Percentiles rank a stretch among this genome's conserved stretches.
Conservation (phyloP, 163 green algal genomes). For the Volvox carteri region DNA sequence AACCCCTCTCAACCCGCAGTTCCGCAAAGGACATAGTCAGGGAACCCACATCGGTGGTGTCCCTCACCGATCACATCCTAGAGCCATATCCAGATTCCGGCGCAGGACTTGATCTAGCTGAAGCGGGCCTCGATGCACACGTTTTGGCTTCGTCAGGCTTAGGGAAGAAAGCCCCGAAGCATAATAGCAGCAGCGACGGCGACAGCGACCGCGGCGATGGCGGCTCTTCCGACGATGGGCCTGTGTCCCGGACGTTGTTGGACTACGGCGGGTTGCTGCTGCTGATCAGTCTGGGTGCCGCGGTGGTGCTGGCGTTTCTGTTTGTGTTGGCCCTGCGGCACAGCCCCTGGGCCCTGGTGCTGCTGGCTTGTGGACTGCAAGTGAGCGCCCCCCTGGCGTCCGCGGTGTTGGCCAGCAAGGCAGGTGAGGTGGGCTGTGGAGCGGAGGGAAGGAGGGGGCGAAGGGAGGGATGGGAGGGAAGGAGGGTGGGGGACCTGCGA, state of each 20-base stretch:
- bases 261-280: conserved; percentile 22
- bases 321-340: conserved; percentile 25
- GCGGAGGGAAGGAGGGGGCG: not conserved
- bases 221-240: conserved; percentile 1
- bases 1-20: too few relatives aligned
- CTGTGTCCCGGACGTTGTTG: conserved; percentile 6
- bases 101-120: too few relatives aligned
- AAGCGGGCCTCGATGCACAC: too few relatives aligned
- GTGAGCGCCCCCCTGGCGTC: conserved; percentile 21
- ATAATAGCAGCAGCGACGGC: too few relatives aligned
- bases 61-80: too few relatives aligned
- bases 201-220: too few relatives aligned
- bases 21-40: too few relatives aligned
- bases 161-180: too few relatives aligned
- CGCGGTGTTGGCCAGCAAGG: not conserved
- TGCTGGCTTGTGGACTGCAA: conserved; percentile 37
- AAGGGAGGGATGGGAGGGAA: not conserved
- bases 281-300: conserved; percentile 27
- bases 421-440: not conserved
- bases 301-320: conserved; percentile 6
- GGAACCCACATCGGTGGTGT: too few relatives aligned
- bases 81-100: not conserved
- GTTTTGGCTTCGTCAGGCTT: too few relatives aligned
- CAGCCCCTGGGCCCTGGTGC: conserved; percentile 44
- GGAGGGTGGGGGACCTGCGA: not conserved